Base-by-base conservation (phyloP, 2,329 filamentous ascomycete genomes). In the Xylaria sp. region DNA sequence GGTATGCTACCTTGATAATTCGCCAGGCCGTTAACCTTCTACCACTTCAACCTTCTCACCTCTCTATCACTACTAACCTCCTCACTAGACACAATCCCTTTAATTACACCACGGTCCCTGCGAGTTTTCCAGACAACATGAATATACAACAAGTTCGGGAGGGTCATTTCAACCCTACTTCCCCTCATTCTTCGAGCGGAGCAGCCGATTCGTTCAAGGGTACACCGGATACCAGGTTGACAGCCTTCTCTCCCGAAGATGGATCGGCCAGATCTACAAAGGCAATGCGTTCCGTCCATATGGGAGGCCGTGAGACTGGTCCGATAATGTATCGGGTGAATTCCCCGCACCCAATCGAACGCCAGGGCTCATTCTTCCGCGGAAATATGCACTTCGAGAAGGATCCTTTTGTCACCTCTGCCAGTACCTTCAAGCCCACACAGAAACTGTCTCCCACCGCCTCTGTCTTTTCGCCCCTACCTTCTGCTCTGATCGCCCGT, bases 151-250 rank as follows among this genome's bases (percentile, higher is more conserved):
- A 78, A 41, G 59, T 64, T 42, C 72, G 70, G 29, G 78, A 81
- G 40, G 68, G 68, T 7, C 59, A 60, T 19, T 76, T 74, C 63
- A 75, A 76, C 61, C 72, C 75, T 5, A 69, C 77, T 26, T 83
- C 82, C 2, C 79, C 81, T 41, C 76, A 73, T 52, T 83, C 82
- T 0, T 81, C 80, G 1, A 74, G 67, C 48, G 80, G 78, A 42
- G 77, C 74, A 18, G 77, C 76, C 26, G 81, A 83, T 47, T 87
- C 85, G 9, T 79, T 78, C 64, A 79, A 83, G 61, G 81, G 79
- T 16, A 89, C 87, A 5, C 86, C 87, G 0, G 84, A 87, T 54
- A 88, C 86, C 7, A 81, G 80, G 45, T 61, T 87, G 39, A 86
- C 85, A 4, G 73, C 80, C 5, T 88, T 88, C 66, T 89, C 86